phyloP scores from a whole-genome alignment of 2,329 filamentous ascomycete genomes.

The Akanthomyces lecanii region DNA sequence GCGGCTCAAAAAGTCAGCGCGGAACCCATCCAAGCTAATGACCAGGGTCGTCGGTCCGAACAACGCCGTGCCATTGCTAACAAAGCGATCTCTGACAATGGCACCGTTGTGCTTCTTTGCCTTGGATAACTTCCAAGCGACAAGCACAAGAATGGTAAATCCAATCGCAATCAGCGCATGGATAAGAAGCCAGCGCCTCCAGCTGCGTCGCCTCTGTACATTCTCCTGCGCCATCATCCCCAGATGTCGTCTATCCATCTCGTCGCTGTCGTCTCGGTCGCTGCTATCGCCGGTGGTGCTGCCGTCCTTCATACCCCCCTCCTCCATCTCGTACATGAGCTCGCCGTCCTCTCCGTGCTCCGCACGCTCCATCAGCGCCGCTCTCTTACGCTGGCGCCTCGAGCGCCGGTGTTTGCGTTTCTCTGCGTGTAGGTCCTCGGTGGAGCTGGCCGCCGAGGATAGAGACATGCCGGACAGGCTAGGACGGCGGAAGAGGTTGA shows the following conservation, averaged over 20 bases:
- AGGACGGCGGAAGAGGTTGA: conserved; percentile 40
- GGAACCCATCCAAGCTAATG: conserved; percentile 92
- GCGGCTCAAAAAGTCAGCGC: conserved; percentile 84
- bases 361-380: conserved; percentile 48
- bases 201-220: conserved; percentile 47
- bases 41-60: conserved; percentile 91
- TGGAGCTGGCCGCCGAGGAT: conserved; percentile 39
- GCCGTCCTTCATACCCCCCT: conserved; percentile 66
- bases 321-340: conserved; percentile 88
- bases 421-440: conserved; percentile 44
- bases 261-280: conserved; percentile 56
- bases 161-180: conserved; percentile 48
- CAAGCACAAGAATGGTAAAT: conserved; percentile 52
- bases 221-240: conserved; percentile 45
- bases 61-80: conserved; percentile 79
- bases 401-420: conserved; percentile 44
- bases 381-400: conserved; percentile 50
- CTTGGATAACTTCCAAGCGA: conserved; percentile 56
- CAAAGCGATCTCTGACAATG: conserved; percentile 20
- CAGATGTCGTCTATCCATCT: conserved; percentile 52
- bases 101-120: conserved; percentile 35
- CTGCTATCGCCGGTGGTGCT: conserved; percentile 60
- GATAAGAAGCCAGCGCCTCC: conserved; percentile 51
- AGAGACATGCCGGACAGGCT: conserved; percentile 32
- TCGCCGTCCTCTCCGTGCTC: conserved; percentile 64